Conservation (phyloP, 352 stramenopile species). For the Globisporangium canariense region DNA sequence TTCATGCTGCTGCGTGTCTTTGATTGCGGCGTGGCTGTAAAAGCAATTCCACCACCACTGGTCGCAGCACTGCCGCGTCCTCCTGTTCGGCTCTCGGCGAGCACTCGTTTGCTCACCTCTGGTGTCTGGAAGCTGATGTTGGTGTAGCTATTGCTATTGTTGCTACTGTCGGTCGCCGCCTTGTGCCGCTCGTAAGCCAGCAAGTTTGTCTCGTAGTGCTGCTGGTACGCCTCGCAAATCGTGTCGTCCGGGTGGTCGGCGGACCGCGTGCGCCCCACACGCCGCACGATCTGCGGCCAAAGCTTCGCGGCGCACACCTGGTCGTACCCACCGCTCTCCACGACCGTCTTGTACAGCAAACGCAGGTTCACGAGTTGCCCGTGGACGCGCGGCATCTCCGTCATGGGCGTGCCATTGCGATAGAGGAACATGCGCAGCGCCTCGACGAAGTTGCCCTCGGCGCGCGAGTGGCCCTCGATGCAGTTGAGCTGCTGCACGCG, state of each 20-base stretch:
- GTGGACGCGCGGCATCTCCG: slow-evolving; percentile 65
- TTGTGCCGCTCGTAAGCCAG: slow-evolving; percentile 56
- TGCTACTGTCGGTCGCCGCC: neutral
- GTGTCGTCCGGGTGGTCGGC: slow-evolving; percentile 39
- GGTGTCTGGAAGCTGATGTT: slow-evolving; percentile 24
- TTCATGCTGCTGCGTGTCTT: slow-evolving; percentile 56
- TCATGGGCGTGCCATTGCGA: slow-evolving; percentile 69
- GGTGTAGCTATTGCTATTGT: neutral
- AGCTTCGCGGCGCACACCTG: slow-evolving; percentile 29
- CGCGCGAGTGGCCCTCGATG: slow-evolving; percentile 76
- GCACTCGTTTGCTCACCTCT: slow-evolving; percentile 21
- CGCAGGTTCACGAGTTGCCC: slow-evolving; percentile 72
- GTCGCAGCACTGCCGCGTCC: slow-evolving; percentile 8
- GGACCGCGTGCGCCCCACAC: slow-evolving; percentile 52
- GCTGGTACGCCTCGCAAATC: slow-evolving; percentile 48
- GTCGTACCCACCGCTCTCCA: slow-evolving; percentile 47
- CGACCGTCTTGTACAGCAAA: slow-evolving; percentile 64
- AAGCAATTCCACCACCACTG: neutral
- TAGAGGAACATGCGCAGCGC: slow-evolving; percentile 81
- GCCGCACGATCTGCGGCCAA: slow-evolving; percentile 61
- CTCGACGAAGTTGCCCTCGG: slow-evolving; percentile 82
- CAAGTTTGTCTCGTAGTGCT: slow-evolving; percentile 50
- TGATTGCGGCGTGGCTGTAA: slow-evolving; percentile 36
- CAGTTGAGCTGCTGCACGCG: slow-evolving; percentile 95
- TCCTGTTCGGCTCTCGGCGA: slow-evolving; percentile 1